phyloP scores from a whole-genome alignment of 768 basidiomycete species.

The Cantharellus cinnabarinus region DNA sequence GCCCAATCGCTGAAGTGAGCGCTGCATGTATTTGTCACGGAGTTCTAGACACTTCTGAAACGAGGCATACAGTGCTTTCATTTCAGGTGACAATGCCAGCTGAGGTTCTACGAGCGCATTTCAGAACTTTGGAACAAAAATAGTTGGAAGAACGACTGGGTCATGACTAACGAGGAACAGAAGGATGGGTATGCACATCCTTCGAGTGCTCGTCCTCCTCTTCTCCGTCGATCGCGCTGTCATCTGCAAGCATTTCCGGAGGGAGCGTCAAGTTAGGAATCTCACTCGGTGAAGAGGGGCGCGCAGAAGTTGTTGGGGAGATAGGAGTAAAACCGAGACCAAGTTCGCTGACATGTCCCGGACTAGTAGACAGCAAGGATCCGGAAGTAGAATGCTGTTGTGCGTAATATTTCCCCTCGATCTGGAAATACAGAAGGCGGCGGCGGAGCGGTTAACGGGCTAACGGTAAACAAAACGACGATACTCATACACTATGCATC shows the following conservation, averaged over 20 bases:
- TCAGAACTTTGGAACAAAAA: background rate
- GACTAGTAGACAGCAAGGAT: constrained; percentile 7
- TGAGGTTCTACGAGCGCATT: background rate
- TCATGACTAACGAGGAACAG: background rate
- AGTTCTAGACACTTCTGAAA: constrained; percentile 74
- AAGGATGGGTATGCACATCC: background rate
- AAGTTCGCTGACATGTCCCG: constrained; percentile 16
- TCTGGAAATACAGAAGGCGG: constrained; percentile 16
- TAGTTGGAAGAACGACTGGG: constrained; percentile 3
- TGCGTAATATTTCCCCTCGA: constrained; percentile 52
- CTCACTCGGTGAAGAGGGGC: background rate
- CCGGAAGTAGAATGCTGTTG: constrained; percentile 25
- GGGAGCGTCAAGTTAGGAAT: background rate
- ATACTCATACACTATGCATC: constrained; percentile 21
- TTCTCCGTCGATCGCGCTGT: background rate
- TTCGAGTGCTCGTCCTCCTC: background rate
- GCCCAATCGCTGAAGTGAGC: constrained; percentile 76
- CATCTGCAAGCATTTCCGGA: constrained; percentile 3
- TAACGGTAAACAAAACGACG: background rate
- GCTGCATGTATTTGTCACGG: constrained; percentile 85
- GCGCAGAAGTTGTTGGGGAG: background rate
- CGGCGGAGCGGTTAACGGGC: background rate
- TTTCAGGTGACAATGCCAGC: constrained; percentile 13
- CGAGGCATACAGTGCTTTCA: constrained; percentile 34
- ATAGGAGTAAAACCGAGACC: background rate